phyloP scores from a whole-genome alignment of 2,329 filamentous ascomycete species.

The Hymenoscyphus scutula region DNA sequence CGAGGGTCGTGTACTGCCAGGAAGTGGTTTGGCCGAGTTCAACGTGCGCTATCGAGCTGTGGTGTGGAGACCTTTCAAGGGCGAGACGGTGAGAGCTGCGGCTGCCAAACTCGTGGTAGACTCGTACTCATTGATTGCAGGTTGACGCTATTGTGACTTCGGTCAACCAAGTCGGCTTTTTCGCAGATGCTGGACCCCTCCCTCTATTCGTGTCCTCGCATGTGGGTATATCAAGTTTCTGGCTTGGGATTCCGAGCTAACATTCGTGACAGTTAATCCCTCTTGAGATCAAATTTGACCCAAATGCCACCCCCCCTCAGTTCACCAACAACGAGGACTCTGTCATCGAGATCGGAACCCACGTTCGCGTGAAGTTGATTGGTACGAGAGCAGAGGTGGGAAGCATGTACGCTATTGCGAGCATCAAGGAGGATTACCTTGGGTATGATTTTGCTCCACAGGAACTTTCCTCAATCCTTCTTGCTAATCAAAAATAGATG shows the following conservation, averaged over 20 bases:
- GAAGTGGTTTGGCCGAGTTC: constrained; percentile 89
- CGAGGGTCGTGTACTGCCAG: constrained; percentile 86
- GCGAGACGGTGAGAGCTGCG: constrained; percentile 75
- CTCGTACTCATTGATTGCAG: constrained; percentile 47
- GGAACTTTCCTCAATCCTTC: background rate
- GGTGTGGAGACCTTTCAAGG: constrained; percentile 96
- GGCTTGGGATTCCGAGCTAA: constrained; percentile 5
- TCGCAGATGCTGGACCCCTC: constrained; percentile 76
- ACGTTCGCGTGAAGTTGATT: constrained; percentile 90
- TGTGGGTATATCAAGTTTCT: constrained; percentile 25
- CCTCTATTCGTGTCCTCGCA: constrained; percentile 68
- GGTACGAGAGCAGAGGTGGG: constrained; percentile 91
- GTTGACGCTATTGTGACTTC: constrained; percentile 91
- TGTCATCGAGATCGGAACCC: constrained; percentile 89
- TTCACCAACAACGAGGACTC: constrained; percentile 95
- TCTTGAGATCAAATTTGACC: constrained; percentile 87
- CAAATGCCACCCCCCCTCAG: constrained; percentile 92
- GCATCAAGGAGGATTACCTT: constrained; percentile 83
- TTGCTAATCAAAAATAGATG: background rate
- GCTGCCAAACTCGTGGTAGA: background rate
- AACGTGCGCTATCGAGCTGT: constrained; percentile 93
- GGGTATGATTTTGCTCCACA: constrained; percentile 48
- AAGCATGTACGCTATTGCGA: constrained; percentile 95
- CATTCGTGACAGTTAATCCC: constrained; percentile 70
- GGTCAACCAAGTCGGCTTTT: constrained; percentile 91